Evolutionary conservation across 768 basidiomycete genomes (phyloP).

Genomic region (Mycena epipterygia): DNA sequence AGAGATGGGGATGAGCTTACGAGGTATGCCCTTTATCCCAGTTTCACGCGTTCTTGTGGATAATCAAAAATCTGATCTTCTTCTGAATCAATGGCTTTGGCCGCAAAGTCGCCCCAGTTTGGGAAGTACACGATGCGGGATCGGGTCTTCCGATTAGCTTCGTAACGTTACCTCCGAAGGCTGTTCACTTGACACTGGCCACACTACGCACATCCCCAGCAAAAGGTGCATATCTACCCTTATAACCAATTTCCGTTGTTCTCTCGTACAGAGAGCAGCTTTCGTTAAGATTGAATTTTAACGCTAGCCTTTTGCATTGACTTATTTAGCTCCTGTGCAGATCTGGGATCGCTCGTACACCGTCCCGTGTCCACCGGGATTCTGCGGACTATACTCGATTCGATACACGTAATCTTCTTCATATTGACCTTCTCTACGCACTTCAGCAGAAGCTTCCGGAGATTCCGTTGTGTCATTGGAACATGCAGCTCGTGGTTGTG

Average conservation of each 20-base stretch:
- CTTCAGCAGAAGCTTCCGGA: constrained; percentile 27
- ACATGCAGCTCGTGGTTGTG: constrained; percentile 18
- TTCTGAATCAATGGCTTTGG: constrained; percentile 48
- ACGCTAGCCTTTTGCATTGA: constrained; percentile 30
- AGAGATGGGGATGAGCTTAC: constrained; percentile 56
- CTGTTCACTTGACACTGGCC: constrained; percentile 49
- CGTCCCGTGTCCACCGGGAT: constrained; percentile 33
- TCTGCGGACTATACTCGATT: constrained; percentile 31
- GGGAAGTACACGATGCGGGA: constrained; percentile 50
- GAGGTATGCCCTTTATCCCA: constrained; percentile 62
- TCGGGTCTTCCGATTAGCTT: constrained; percentile 54
- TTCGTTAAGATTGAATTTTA: constrained; percentile 35
- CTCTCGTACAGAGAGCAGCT: constrained; percentile 27
- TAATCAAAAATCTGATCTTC: constrained; percentile 54
- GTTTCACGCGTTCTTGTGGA: constrained; percentile 50
- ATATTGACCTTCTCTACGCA: constrained; percentile 18
- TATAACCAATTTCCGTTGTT: constrained; percentile 34
- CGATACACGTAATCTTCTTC: constrained; percentile 30
- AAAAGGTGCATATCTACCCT: not conserved
- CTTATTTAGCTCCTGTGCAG: constrained; percentile 26
- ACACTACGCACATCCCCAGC: constrained; percentile 44
- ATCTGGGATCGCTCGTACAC: constrained; percentile 32
- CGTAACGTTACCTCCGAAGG: constrained; percentile 57
- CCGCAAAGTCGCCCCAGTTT: constrained; percentile 46
- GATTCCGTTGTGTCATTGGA: constrained; percentile 30